phyloP scores from a whole-genome alignment of 805 yeast genomes.

The Hanseniaspora lachancei region DNA sequence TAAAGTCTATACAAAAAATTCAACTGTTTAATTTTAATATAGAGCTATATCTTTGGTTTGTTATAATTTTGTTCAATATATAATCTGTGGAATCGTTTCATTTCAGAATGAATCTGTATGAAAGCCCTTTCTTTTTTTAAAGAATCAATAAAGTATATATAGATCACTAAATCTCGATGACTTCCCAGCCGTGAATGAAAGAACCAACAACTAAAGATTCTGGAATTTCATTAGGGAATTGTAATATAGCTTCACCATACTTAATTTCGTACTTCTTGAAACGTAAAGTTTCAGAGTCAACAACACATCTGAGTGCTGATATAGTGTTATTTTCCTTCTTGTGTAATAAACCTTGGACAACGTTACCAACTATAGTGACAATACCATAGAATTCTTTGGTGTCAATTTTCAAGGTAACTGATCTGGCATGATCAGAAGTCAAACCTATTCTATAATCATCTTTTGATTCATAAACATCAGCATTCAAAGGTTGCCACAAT shows the following conservation, averaged over 20 bases:
- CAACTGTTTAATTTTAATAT: too few relatives aligned
- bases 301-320: constrained; percentile 21
- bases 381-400: constrained; percentile 22
- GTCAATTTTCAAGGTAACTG: constrained; percentile 20
- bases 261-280: constrained; percentile 15
- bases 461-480: constrained; percentile 15
- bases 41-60: too few relatives aligned
- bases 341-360: constrained; percentile 26
- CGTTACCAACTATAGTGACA: constrained; percentile 24
- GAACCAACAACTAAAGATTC: constrained; percentile 19
- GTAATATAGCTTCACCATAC: constrained; percentile 21
- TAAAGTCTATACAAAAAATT: too few relatives aligned
- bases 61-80: too few relatives aligned
- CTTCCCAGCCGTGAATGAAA: constrained; percentile 22
- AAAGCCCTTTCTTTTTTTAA: neutral
- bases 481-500: constrained; percentile 28
- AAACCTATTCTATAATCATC: constrained; percentile 17
- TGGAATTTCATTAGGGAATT: constrained; percentile 21
- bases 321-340: constrained; percentile 20
- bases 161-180: constrained; percentile 19
- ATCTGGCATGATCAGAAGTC: constrained; percentile 13
- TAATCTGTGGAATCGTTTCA: too few relatives aligned
- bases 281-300: constrained; percentile 16
- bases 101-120: neutral
- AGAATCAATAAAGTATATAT: neutral